Evolutionary conservation across 371 early-diverging fungal genomes (phyloP).

Genomic region (Saksenaea oblongispora): DNA sequence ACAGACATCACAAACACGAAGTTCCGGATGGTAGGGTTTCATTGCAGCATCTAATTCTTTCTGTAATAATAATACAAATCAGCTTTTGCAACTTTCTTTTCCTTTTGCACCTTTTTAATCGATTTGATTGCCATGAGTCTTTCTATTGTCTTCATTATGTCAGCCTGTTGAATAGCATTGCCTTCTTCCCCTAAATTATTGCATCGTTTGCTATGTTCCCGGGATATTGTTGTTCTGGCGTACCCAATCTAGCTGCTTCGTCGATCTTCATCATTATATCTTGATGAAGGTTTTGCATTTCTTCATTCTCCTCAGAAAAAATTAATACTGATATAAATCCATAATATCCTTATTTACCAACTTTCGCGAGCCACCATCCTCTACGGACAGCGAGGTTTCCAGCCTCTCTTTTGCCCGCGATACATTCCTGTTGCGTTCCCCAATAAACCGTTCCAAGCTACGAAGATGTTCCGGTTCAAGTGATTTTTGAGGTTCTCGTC

Average conservation of each 20-base stretch:
- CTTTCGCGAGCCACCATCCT: not conserved
- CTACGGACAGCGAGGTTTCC: not conserved
- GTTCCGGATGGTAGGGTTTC: not conserved
- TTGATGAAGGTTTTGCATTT: not conserved
- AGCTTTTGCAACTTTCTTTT: not conserved
- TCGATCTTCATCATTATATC: not conserved
- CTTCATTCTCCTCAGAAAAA: not conserved
- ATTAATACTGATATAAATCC: not conserved
- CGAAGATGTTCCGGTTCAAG: conserved; percentile 7
- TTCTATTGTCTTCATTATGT: not conserved
- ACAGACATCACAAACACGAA: not conserved
- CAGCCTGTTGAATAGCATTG: not conserved
- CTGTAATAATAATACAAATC: not conserved
- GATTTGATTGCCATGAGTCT: not conserved
- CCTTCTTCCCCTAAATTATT: conserved; percentile 1
- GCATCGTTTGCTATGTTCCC: not conserved
- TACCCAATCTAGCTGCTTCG: not conserved
- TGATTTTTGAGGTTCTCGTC: conserved; percentile 1
- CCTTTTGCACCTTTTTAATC: not conserved
- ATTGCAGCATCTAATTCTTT: not conserved
- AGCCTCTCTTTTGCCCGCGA: not conserved
- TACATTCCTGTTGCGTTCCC: not conserved
- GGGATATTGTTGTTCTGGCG: not conserved
- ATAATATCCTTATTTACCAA: not conserved
- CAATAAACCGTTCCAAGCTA: not conserved